Evolutionary conservation across 148 eudicot species (phyloP).

Genomic region (Rhododendron ferrugineum): DNA sequence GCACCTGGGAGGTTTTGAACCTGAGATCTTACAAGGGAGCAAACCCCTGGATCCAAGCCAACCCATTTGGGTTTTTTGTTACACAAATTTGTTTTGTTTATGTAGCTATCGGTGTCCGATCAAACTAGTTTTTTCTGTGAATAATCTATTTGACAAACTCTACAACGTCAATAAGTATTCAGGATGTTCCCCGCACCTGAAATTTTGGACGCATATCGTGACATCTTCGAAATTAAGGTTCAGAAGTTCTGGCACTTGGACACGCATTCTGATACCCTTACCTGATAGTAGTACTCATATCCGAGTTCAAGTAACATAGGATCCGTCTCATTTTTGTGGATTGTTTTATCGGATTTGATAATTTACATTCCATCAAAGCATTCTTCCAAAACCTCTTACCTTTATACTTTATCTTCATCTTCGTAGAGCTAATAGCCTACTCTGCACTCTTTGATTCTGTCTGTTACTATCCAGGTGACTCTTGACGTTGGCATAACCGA

Average conservation of each 20-base stretch:
- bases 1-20: background rate
- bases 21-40: background rate
- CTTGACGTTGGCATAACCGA: conserved; percentile 32
- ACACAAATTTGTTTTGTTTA: background rate
- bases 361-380: background rate
- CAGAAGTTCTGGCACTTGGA: background rate
- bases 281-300: background rate
- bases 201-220: background rate
- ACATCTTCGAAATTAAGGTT: background rate
- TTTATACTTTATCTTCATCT: background rate
- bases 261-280: background rate
- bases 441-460: background rate
- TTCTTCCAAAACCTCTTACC: background rate
- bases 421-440: background rate
- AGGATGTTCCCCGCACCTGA: background rate
- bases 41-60: background rate
- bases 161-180: background rate
- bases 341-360: background rate
- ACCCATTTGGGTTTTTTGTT: background rate
- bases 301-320: background rate
- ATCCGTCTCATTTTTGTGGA: background rate
- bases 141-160: background rate
- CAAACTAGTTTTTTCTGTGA: background rate
- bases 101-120: background rate
- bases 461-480: conserved; percentile 30